phyloP scores from a whole-genome alignment of 192 early-diverging fungal genomes.

The Diversispora eburnea region DNA sequence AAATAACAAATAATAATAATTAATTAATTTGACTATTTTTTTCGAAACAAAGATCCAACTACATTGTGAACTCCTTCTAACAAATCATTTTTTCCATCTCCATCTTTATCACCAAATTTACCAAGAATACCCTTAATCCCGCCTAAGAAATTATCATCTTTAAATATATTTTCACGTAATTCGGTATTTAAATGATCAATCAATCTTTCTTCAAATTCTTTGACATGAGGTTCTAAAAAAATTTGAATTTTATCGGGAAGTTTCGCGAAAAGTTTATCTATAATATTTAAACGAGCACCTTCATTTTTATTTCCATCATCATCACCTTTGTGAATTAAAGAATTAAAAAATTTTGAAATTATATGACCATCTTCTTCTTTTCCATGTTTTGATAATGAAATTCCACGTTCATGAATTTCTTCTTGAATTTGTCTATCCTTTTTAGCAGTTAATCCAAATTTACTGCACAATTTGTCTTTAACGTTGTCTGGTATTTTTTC shows the following conservation, averaged over 20 bases:
- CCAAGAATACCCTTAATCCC: neutral
- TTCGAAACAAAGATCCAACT: neutral
- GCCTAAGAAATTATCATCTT: neutral
- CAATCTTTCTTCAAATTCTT: neutral
- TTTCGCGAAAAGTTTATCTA: neutral
- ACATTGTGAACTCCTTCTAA: neutral
- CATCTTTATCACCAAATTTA: neutral
- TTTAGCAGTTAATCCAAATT: neutral
- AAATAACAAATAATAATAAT: too few species aligned
- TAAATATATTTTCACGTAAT: constrained; percentile 9
- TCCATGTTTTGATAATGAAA: neutral
- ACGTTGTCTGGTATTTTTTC: neutral
- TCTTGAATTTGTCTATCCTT: neutral
- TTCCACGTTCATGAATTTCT: neutral
- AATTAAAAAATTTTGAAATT: neutral
- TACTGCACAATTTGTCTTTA: neutral
- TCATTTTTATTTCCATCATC: neutral
- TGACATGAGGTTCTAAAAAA: neutral
- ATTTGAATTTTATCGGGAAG: constrained; percentile 8
- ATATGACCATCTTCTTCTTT: neutral
- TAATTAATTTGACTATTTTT: too few species aligned
- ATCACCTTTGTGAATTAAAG: too few species aligned
- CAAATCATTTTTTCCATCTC: neutral
- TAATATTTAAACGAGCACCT: neutral
- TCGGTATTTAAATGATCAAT: neutral